Percentiles rank a stretch among this genome's conserved stretches.
Evolutionary conservation across 495 filamentous ascomycete genomes (phyloP).

Genomic region (Aspergillus homomorphus): DNA sequence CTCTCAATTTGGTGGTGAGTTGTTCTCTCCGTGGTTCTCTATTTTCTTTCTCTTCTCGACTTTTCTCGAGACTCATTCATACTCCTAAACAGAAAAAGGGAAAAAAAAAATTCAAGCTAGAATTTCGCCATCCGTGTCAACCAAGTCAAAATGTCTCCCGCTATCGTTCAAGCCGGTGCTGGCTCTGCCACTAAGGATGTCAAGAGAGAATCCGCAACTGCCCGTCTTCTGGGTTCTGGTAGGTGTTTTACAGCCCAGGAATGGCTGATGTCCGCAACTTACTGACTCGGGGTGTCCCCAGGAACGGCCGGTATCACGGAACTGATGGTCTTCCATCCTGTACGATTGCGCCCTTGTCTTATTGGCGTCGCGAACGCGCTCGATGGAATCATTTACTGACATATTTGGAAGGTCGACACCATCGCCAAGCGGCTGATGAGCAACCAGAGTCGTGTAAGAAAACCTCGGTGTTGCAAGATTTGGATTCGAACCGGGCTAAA

Average conservation of each 20-base stretch:
- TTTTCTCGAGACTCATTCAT: constrained; percentile 1
- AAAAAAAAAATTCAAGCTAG: constrained; percentile 10
- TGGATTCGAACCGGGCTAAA: not conserved
- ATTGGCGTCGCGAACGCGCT: not conserved
- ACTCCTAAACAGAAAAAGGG: constrained; percentile 11
- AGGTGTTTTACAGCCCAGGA: constrained; percentile 27
- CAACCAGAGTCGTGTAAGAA: constrained; percentile 74
- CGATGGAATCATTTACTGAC: constrained; percentile 19
- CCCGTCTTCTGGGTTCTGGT: constrained; percentile 90
- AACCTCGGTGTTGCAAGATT: not conserved
- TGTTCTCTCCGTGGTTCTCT: not conserved
- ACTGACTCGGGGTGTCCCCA: constrained; percentile 37
- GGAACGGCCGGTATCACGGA: constrained; percentile 95
- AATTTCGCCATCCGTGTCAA: constrained; percentile 9
- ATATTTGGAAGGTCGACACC: constrained; percentile 74
- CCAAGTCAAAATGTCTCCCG: constrained; percentile 48
- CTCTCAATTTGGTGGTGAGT: not conserved
- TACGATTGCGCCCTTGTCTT: constrained; percentile 39
- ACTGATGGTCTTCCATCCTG: constrained; percentile 93
- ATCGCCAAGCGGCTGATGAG: constrained; percentile 99
- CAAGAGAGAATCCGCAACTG: constrained; percentile 86
- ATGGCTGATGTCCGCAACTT: constrained; percentile 5
- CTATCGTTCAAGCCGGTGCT: constrained; percentile 42
- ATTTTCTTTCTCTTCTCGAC: not conserved
- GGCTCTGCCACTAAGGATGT: constrained; percentile 58